Evolutionary conservation across 164 flowering plant species (phyloP).

Genomic region (Stephania yunnanensis): DNA sequence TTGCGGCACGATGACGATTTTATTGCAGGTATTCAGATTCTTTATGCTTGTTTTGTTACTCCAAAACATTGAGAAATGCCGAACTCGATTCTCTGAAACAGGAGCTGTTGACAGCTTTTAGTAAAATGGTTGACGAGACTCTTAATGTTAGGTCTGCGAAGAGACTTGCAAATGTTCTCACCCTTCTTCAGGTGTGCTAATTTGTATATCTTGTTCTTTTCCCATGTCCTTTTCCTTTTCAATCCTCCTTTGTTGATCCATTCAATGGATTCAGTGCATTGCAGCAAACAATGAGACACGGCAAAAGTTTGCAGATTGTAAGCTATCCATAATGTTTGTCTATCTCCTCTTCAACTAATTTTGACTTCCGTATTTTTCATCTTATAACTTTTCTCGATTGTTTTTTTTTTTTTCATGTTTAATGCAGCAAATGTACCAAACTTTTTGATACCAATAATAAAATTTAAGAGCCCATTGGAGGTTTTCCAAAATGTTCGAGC

Average conservation of each 20-base stretch:
- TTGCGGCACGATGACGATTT: conserved; percentile 33
- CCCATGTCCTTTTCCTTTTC: not conserved
- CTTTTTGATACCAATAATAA: conserved; percentile 32
- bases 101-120: conserved; percentile 30
- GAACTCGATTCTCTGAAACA: conserved; percentile 17
- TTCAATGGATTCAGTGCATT: conserved; percentile 27
- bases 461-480: conserved; percentile 23
- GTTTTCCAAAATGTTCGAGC: conserved; percentile 31
- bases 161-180: conserved; percentile 42
- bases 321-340: conserved; percentile 5
- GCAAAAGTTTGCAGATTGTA: conserved; percentile 28
- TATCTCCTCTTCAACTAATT: not conserved
- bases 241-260: not conserved
- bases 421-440: conserved; percentile 31
- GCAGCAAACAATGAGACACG: conserved; percentile 42
- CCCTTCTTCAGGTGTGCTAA: conserved; percentile 34
- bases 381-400: not conserved
- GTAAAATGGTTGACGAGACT: conserved; percentile 21
- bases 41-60: not conserved
- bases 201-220: not conserved
- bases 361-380: not conserved
- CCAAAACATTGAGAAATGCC: not conserved
- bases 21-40: conserved; percentile 28
- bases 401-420: conserved; percentile 1
- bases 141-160: conserved; percentile 25